Evolutionary conservation across 768 basidiomycete species (phyloP), one percentile per base, ranked within the genome.

Genomic region (Dendrothele bispora): DNA sequence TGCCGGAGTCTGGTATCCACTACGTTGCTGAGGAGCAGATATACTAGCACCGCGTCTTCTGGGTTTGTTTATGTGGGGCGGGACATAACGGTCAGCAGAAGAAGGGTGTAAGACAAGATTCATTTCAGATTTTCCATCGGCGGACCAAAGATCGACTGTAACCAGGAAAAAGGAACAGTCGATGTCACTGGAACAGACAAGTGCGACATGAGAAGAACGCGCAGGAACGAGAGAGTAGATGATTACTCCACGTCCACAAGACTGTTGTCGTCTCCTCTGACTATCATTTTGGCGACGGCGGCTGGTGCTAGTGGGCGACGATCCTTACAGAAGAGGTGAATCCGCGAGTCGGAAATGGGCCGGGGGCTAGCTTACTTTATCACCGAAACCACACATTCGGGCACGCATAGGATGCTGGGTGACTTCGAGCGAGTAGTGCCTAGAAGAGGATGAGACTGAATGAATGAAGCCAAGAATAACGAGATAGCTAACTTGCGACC

Each of bases 301-400:
- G 94, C 94, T 44, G 94, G 95, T 0, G 92, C 92, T 46, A 97
- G 74, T 0, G 94, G 93, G 43, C 94, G 78, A 52, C 94, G 86
- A 78, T 98, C 94, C 90, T 95, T 65, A 27, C n/a, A n/a, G n/a
- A n/a, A n/a, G n/a, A 28, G 53, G 18, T 44, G 47, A 48, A 51
- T 20, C 43, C 54, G 48, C 44, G 49, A 41, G 50, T 55, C 30
- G 52, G 55, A n/a, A n/a, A n/a, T n/a, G n/a, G 52, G 55, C 53
- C 46, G 22, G 39, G 46, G 51, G 15, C 30, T 30, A 45, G 55
- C 61, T 50, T 56, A 92, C 93, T 76, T 95, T 95, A 74, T 97
- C 92, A 38, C 94, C 94, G 65, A 95, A 95, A 10, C 95, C 95
- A 64, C 94, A 95, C 86, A 95, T 95, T 54, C 94, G 82, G 40